Evolutionary conservation across 371 early-diverging fungal genomes (phyloP).

Genomic region (Rhizopus delemar): DNA sequence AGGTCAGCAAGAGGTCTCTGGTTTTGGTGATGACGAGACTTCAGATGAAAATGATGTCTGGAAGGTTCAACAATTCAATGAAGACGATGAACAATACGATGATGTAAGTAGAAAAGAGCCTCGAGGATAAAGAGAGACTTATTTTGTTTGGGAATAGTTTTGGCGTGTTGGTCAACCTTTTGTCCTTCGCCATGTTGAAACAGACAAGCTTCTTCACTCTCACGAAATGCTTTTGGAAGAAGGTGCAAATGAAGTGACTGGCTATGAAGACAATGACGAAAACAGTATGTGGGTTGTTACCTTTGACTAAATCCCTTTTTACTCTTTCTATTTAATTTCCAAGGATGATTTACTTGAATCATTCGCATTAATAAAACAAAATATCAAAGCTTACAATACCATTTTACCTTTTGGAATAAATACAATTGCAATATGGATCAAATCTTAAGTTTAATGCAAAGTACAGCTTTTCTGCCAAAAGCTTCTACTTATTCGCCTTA

Average conservation of each 20-base stretch:
- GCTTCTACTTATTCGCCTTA: no score
- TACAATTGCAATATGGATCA: no score
- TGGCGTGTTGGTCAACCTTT: conserved; percentile 55
- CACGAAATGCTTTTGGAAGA: conserved; percentile 44
- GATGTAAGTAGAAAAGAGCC: conserved; percentile 12
- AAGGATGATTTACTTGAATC: no score
- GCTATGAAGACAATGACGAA: conserved; percentile 50
- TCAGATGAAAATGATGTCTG: conserved; percentile 65
- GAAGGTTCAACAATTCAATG: conserved; percentile 46
- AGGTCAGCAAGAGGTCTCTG: conserved; percentile 65
- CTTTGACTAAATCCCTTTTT: conserved; percentile 13
- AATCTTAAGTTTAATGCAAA: no score
- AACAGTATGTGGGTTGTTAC: conserved; percentile 57
- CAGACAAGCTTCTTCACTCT: conserved; percentile 50
- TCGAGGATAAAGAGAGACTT: background rate
- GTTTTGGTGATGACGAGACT: conserved; percentile 50
- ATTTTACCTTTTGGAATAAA: no score
- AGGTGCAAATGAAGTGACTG: conserved; percentile 53
- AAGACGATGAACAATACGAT: conserved; percentile 40
- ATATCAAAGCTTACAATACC: no score
- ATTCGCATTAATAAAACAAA: no score
- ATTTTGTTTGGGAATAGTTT: conserved; percentile 27
- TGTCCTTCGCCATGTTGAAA: conserved; percentile 53
- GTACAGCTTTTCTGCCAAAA: no score
- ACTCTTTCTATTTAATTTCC: no score